Evolutionary conservation across 2,329 filamentous ascomycete species (phyloP), one percentile per base, ranked within the genome.

Genomic region (Dactylellina haptotyla): DNA sequence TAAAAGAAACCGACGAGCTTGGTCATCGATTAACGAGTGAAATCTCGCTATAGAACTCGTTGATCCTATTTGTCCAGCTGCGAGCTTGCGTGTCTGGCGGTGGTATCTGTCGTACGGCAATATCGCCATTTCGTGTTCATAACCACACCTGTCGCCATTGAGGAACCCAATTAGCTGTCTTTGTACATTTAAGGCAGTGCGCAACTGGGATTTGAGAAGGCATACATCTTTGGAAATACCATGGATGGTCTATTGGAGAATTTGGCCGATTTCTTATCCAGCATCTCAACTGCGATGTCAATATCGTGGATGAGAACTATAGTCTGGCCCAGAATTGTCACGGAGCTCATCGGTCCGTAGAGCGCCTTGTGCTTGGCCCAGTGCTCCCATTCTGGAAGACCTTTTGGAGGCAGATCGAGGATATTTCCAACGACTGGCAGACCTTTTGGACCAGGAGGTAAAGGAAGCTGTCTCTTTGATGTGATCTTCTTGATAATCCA

Each of bases 291-390:
- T 34, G 81, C 82, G 14, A 83, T 80, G 34, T 81, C 79, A 53
- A 82, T 80, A 6, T 78, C 80, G 28, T 80, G 80, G 18, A 83
- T 78, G 26, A 83, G 75, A 54, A 82, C 77, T 51, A 81, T 79
- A 18, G 78, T 78, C 9, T 78, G 76, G 14, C 82, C 83, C 4
- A 81, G 82, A 57, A 85, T 81, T 41, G 81, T 80, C 30, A 85
- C 77, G 8, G 81, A 80, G 75, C 81, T 84, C 28, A 86, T 80
- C 3, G 81, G 79, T 1, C 83, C 80, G 61, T 81, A 79, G 57
- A 78, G 67, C 14, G 80, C 75, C 23, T 78, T 76, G 79, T 80
- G 82, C 25, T 79, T 76, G 12, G 80, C 77, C 77, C 83, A 83
- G 58, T 82, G 80, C 14, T 83, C 73, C 82, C 82, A 84, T 23